Conservation (phyloP, 1,284 basidiomycete genomes). For the Sanghuangporus baumii region DNA sequence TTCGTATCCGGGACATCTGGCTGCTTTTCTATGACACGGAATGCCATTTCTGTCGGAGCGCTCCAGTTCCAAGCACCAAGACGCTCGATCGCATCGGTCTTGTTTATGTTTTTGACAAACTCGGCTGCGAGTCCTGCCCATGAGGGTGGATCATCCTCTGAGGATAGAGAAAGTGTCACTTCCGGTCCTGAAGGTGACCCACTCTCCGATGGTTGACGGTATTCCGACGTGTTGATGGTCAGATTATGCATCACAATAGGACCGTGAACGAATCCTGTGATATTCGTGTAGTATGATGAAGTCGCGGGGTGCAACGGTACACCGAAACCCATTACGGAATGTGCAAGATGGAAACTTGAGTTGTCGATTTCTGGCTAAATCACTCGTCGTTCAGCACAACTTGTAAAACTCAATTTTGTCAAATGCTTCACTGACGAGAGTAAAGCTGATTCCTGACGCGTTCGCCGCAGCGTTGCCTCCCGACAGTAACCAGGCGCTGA, state of each 20-base stretch:
- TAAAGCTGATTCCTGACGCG: slow-evolving; percentile 42
- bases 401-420: neutral
- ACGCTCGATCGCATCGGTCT: slow-evolving; percentile 41
- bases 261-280: slow-evolving; percentile 72
- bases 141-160: slow-evolving; percentile 24
- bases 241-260: slow-evolving; percentile 58
- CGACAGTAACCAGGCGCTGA: slow-evolving; percentile 62
- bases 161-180: slow-evolving; percentile 29
- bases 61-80: slow-evolving; percentile 68
- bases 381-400: slow-evolving; percentile 3
- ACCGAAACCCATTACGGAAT: slow-evolving; percentile 44
- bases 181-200: neutral
- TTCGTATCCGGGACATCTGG: slow-evolving; percentile 22
- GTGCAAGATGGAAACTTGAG: slow-evolving; percentile 42
- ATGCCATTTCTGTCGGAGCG: slow-evolving; percentile 49
- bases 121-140: slow-evolving; percentile 48
- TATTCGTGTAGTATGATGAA: slow-evolving; percentile 65
- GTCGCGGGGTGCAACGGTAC: slow-evolving; percentile 37
- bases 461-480: slow-evolving; percentile 41
- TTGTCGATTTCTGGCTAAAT: slow-evolving; percentile 46
- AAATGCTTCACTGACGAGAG: slow-evolving; percentile 44
- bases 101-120: slow-evolving; percentile 44
- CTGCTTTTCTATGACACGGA: slow-evolving; percentile 63
- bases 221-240: slow-evolving; percentile 26
- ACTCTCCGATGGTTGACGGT: neutral